These are phyloP conservation scores for Astrothelium subdiscretum DNA, from an alignment of 495 filamentous ascomycete species.

Conservation along the genomic window DNA sequence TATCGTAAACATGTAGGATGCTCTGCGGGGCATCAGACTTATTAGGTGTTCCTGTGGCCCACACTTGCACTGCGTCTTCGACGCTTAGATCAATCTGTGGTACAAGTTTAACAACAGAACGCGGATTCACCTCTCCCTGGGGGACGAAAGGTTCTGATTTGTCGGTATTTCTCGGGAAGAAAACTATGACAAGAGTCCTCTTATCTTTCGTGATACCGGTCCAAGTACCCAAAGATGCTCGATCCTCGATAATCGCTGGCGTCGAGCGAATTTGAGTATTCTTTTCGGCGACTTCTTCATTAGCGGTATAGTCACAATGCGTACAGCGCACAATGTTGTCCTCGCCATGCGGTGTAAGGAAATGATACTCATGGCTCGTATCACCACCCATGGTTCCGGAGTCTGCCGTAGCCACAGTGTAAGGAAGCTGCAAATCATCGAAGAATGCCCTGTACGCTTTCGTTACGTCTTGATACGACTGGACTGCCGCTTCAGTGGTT, in stretches of 20 bases:
- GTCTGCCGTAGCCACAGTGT: slow-evolving; percentile 74
- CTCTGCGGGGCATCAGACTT: neutral
- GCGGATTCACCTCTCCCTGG: neutral
- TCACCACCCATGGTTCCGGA: slow-evolving; percentile 93
- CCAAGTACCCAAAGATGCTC: slow-evolving; percentile 32
- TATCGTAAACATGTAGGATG: neutral
- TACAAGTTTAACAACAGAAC: slow-evolving; percentile 27
- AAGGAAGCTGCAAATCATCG: slow-evolving; percentile 70
- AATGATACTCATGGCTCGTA: slow-evolving; percentile 89
- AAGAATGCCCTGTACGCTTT: slow-evolving; percentile 64
- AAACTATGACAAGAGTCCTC: slow-evolving; percentile 52
- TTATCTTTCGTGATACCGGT: slow-evolving; percentile 59
- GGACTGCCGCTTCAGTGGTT: slow-evolving; percentile 48
- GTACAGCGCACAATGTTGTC: slow-evolving; percentile 70
- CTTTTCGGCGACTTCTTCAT: slow-evolving; percentile 62
- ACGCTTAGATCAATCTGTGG: slow-evolving; percentile 62
- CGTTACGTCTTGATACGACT: slow-evolving; percentile 66
- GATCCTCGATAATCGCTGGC: neutral
- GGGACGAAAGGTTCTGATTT: slow-evolving; percentile 58
- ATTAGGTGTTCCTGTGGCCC: neutral
- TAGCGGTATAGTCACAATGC: slow-evolving; percentile 63
- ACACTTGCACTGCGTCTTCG: slow-evolving; percentile 30
- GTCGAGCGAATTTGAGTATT: neutral
- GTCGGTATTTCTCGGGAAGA: slow-evolving; percentile 38
- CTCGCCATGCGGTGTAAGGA: slow-evolving; percentile 69